Base-by-base conservation (phyloP, 495 filamentous ascomycete species). In the Tuber magnatum region DNA sequence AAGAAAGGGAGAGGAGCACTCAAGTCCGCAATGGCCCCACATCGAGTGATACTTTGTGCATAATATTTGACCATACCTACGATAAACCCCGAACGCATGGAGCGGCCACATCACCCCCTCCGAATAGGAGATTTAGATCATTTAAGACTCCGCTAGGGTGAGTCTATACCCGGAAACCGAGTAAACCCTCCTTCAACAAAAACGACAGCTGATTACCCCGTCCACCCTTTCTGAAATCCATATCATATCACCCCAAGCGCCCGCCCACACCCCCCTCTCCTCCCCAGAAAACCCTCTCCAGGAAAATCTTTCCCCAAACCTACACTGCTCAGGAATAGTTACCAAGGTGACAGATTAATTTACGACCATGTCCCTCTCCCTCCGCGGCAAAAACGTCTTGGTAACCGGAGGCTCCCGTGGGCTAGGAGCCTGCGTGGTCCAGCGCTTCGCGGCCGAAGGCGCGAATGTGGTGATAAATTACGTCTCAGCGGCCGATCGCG, bases 401-500 rank as follows among this genome's bases (percentile, higher is more conserved):
- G 84, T 93, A 70, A 92, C 89, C 0, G 91, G 89, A 32, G 90
- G 89, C 68, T 91, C 90, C n/a, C 85, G 89, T 87, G 91, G 91
- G 20, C 86, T 93, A 6, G 91, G 91, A 35, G 91, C 89, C 68
- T 73, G 88, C 14, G 85, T 92, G 5, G 87, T 85, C 43, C 83
- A 87, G 51, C 91, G 90, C 51, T 93, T 93, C 81, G 91, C 91
- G 9, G 83, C 85, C 12, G 87, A 91, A 77, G 90, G 90, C 42
- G 88, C 84, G 77, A 92, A 92, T 80, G 83, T 93, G 69, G 90
- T 89, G 24, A 89, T 94, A 81, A 93, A 93, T 82, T 93, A 92
- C 79, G 83, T 86, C 74, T 87, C 87, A 38, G 88, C 84, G 80
- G 83, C 85, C 32, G 83, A 84, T 2, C 78, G 83, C 14, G 91